These are phyloP conservation scores for Helotiales sp. DNA, from an alignment of 2,329 filamentous ascomycete species.

Conservation along the genomic window DNA sequence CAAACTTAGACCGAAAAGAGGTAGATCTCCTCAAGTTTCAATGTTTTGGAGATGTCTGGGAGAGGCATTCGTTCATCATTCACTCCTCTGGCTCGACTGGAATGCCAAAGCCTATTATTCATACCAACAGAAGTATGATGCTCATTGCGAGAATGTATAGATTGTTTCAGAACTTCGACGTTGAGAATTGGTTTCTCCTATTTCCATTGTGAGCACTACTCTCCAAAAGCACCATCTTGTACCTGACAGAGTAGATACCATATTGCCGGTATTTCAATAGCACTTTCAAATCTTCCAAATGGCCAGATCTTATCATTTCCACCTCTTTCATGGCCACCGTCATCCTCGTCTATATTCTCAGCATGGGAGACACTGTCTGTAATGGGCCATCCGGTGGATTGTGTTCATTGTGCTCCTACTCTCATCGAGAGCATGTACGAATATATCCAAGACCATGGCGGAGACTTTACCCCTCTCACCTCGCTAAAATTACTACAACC, in stretches of 20 bases:
- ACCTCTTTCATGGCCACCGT: slow-evolving; percentile 33
- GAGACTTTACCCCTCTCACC: slow-evolving; percentile 31
- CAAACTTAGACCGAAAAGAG: slow-evolving; percentile 6
- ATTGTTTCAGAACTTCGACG: slow-evolving; percentile 33
- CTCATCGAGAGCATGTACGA: slow-evolving; percentile 36
- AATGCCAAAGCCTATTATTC: slow-evolving; percentile 34
- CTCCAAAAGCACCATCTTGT: background rate
- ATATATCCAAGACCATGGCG: slow-evolving; percentile 27
- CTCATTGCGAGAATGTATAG: slow-evolving; percentile 37
- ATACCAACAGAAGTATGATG: slow-evolving; percentile 37
- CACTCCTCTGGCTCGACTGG: slow-evolving; percentile 35
- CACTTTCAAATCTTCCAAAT: slow-evolving; percentile 34
- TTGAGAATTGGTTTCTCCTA: slow-evolving; percentile 37
- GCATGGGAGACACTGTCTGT: slow-evolving; percentile 29
- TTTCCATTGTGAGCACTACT: slow-evolving; percentile 32
- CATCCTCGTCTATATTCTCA: slow-evolving; percentile 30
- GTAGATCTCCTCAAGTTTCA: slow-evolving; percentile 30
- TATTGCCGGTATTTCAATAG: slow-evolving; percentile 34
- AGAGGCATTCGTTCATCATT: slow-evolving; percentile 34
- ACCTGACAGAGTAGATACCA: slow-evolving; percentile 27
- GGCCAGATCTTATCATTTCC: slow-evolving; percentile 35
- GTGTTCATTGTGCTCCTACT: slow-evolving; percentile 34
- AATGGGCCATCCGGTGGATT: slow-evolving; percentile 32
- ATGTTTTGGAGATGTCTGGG: slow-evolving; percentile 34
- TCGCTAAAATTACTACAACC: slow-evolving; percentile 35